A percentile compares a stretch with the other conserved stretches of the same genome.
These are phyloP conservation scores for Termitomyces sp. DNA, from an alignment of 768 basidiomycete genomes.

Conservation along the genomic window DNA sequence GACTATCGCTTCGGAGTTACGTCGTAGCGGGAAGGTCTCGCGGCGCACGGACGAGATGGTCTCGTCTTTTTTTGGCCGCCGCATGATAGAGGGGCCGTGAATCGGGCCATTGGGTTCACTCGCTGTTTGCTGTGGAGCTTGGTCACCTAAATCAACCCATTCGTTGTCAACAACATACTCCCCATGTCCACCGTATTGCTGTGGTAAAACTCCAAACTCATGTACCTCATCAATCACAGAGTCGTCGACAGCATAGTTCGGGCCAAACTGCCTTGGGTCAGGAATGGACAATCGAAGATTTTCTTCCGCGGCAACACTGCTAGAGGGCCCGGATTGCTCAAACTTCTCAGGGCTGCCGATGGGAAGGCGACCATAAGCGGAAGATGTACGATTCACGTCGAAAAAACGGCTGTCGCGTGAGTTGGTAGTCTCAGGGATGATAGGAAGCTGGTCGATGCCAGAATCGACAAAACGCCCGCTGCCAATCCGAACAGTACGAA, in stretches of 20 bases:
- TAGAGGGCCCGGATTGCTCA: constrained; percentile 44
- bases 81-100: constrained; percentile 33
- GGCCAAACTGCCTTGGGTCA: constrained; percentile 51
- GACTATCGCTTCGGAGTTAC: constrained; percentile 36
- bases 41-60: constrained; percentile 36
- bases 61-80: constrained; percentile 34
- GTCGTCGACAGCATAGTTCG: constrained; percentile 41
- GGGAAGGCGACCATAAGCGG: constrained; percentile 54
- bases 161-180: constrained; percentile 36
- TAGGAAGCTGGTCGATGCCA: constrained; percentile 35
- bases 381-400: constrained; percentile 64
- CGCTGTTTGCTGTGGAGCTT: constrained; percentile 36
- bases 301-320: constrained; percentile 20
- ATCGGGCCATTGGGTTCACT: constrained; percentile 35
- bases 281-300: constrained; percentile 44
- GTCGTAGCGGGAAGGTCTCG: constrained; percentile 64
- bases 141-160: constrained; percentile 58
- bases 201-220: constrained; percentile 29
- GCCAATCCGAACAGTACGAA: constrained; percentile 56
- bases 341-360: constrained; percentile 55
- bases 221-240: constrained; percentile 32
- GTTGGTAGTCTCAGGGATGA: constrained; percentile 56
- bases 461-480: constrained; percentile 54
- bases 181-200: constrained; percentile 20
- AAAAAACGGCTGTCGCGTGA: constrained; percentile 70